Base-by-base conservation (phyloP, 2,329 filamentous ascomycete genomes). In the Trichoderma sp. region DNA sequence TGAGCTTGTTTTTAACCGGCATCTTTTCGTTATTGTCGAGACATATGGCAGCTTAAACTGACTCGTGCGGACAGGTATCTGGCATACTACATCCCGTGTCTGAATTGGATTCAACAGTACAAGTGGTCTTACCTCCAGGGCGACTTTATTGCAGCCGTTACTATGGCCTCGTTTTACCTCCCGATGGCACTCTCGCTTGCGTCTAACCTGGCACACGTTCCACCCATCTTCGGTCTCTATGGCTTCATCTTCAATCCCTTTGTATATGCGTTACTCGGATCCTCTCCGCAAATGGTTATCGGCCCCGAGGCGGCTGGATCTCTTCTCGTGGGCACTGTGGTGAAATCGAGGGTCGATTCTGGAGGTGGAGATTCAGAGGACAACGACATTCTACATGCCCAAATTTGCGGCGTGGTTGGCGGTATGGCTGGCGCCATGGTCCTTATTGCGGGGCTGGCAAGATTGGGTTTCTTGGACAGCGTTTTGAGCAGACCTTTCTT, bases 141-240 rank as follows among this genome's bases (percentile, higher is more conserved):
- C 62, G 96, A 99, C 81, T 83, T 98, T 20, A 85, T 97, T 15
- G 92, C 95, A 9, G 95, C 95, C 63, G 81, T 98, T 74, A 98
- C 96, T n/a, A 92, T 99, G 84, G 93, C 95, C n/a, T 97, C 95
- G 30, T 96, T 99, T 84, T 99, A 99, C 81, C 92, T 99, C 47
- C 96, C 96, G 66, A 98, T 99, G 95, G 92, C 94, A 0, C 88
- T 99, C 15, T 98, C 96, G 0, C 92, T 97, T 74, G 94, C 96
- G 70, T 90, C 93, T 53, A 98, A 98, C 78, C 90, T 99, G 55
- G 94, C 92, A 6, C 96, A 98, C 79, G 90, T 98, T 2, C 94
- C 95, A 9, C 92, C 96, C 0, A 95, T 98, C 77, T 95, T 97
- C 78, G 96, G 96, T 0, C 87, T 99, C 4, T 99, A 98, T 82